phyloP scores from a whole-genome alignment of 129 eudicot species.

The Glebionis coronaria region DNA sequence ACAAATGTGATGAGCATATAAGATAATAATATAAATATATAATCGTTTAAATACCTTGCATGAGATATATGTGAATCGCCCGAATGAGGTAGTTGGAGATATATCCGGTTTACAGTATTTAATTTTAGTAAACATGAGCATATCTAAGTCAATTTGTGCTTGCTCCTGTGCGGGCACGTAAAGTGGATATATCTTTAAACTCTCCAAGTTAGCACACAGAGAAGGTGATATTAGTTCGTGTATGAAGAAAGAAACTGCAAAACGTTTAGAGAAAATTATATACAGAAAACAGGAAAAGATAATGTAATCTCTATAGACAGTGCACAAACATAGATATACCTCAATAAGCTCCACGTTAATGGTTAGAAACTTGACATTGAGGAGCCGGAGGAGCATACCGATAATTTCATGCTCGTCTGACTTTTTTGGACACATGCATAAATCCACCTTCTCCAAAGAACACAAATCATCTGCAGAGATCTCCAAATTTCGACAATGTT shows the following conservation, averaged over 20 bases:
- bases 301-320: neutral
- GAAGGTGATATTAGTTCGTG: neutral
- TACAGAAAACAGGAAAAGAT: neutral
- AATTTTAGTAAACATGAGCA: neutral
- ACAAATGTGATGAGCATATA: too few relatives aligned
- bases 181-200: neutral
- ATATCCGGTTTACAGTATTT: neutral
- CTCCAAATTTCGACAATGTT: neutral
- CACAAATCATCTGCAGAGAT: neutral
- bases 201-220: neutral
- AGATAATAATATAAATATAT: neutral
- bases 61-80: neutral
- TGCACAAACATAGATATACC: constrained; percentile 8
- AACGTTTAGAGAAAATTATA: neutral
- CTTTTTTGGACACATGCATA: neutral
- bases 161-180: neutral
- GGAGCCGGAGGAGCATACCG: neutral
- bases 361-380: constrained; percentile 17
- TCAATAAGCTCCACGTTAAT: constrained; percentile 7
- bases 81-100: neutral
- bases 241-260: neutral
- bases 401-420: neutral
- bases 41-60: neutral
- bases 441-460: constrained; percentile 20
- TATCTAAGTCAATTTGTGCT: neutral